Conservation (phyloP, 2,329 filamentous ascomycete species). For the Microdochium nivale region DNA sequence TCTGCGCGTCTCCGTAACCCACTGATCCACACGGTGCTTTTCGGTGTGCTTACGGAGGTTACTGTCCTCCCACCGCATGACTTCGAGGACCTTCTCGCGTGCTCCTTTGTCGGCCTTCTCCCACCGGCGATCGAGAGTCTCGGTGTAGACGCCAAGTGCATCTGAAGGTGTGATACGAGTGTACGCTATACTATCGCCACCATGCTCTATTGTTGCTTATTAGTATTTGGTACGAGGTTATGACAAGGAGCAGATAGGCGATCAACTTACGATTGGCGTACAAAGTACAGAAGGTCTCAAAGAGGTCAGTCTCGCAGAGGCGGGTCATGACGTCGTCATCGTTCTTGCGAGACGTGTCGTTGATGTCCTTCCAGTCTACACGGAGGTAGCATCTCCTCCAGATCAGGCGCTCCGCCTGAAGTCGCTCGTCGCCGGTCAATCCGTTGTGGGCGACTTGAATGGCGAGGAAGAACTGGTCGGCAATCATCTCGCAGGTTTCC, state of each 20-base stretch:
- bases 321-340: constrained; percentile 58
- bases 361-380: constrained; percentile 77
- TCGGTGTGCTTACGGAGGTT: constrained; percentile 56
- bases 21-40: constrained; percentile 60
- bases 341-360: constrained; percentile 66
- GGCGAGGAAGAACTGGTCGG: constrained; percentile 67
- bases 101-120: constrained; percentile 52
- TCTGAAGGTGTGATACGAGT: constrained; percentile 42
- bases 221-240: constrained; percentile 3
- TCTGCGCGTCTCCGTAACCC: constrained; percentile 35
- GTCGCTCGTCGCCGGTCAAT: constrained; percentile 45
- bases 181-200: constrained; percentile 32
- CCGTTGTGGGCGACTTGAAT: constrained; percentile 51
- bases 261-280: constrained; percentile 52
- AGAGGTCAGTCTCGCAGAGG: constrained; percentile 59
- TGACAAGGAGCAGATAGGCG: constrained; percentile 7
- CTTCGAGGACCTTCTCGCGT: constrained; percentile 58
- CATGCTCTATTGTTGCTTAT: constrained; percentile 23
- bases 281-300: constrained; percentile 56
- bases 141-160: constrained; percentile 49
- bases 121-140: constrained; percentile 54
- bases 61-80: constrained; percentile 66
- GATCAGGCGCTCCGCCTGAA: constrained; percentile 53
- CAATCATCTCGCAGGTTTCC: constrained; percentile 43
- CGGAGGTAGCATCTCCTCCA: constrained; percentile 82